A percentile compares a stretch with the other conserved stretches of the same genome.
These are phyloP conservation scores for Pythium dissotocum DNA, from an alignment of 352 stramenopile genomes.

Conservation along the genomic window DNA sequence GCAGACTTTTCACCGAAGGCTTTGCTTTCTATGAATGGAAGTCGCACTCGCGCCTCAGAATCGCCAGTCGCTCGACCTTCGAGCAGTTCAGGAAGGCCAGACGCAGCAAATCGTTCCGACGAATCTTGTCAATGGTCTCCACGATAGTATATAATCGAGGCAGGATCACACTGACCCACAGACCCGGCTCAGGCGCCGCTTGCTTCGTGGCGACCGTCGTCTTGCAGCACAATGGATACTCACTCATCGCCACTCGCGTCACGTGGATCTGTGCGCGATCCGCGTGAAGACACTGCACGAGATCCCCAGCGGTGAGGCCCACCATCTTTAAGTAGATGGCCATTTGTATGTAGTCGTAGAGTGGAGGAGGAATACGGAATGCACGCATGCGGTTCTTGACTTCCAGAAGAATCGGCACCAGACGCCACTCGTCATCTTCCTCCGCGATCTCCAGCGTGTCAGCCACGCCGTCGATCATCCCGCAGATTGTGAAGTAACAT, in stretches of 20 bases:
- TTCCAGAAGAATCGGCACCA: slow-evolving; percentile 67
- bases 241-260: slow-evolving; percentile 49
- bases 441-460: slow-evolving; percentile 54
- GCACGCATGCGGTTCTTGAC: slow-evolving; percentile 75
- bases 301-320: slow-evolving; percentile 49
- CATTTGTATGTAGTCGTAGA: slow-evolving; percentile 80
- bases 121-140: slow-evolving; percentile 46
- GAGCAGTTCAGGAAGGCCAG: slow-evolving; percentile 67
- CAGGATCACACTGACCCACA: slow-evolving; percentile 68
- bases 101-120: slow-evolving; percentile 48
- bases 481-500: slow-evolving; percentile 68
- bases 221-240: slow-evolving; percentile 35
- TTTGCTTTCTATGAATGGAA: slow-evolving; percentile 31
- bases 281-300: slow-evolving; percentile 69
- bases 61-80: slow-evolving; percentile 38
- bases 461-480: slow-evolving; percentile 78
- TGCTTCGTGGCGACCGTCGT: neutral
- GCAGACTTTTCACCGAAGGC: neutral
- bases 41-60: slow-evolving; percentile 53
- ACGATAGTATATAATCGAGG: slow-evolving; percentile 62
- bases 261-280: slow-evolving; percentile 51
- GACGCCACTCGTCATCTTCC: slow-evolving; percentile 56
- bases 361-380: slow-evolving; percentile 56
- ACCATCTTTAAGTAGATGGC: slow-evolving; percentile 87
- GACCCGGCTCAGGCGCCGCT: slow-evolving; percentile 19